Percentiles rank a stretch among this genome's conserved stretches.
phyloP scores from a whole-genome alignment of 2,329 filamentous ascomycete species.

The Tolypocladium tundrense region DNA sequence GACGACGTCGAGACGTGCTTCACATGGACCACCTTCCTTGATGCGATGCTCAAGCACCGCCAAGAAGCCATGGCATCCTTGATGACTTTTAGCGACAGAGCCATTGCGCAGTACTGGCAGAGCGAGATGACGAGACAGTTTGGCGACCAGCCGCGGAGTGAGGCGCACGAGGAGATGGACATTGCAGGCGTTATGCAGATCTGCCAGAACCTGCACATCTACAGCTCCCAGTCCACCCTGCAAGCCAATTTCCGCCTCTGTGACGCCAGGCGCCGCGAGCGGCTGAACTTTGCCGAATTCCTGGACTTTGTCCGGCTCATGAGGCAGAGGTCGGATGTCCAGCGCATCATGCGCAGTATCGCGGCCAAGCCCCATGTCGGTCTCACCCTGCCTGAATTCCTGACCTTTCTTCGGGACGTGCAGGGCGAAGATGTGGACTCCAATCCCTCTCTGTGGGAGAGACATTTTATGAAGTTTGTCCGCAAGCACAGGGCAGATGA shows the following conservation, averaged over 20 bases:
- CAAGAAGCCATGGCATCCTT: slow-evolving; percentile 86
- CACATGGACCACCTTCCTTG: slow-evolving; percentile 75
- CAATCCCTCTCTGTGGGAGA: slow-evolving; percentile 57
- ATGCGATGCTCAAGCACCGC: slow-evolving; percentile 74
- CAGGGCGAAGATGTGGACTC: slow-evolving; percentile 69
- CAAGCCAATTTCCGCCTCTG: slow-evolving; percentile 64
- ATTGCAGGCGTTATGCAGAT: slow-evolving; percentile 70
- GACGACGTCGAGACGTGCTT: slow-evolving; percentile 60
- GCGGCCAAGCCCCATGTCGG: slow-evolving; percentile 49
- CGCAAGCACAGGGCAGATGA: slow-evolving; percentile 45
- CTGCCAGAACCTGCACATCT: slow-evolving; percentile 85
- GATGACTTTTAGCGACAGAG: slow-evolving; percentile 74
- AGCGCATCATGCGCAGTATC: slow-evolving; percentile 57
- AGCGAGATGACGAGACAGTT: slow-evolving; percentile 68
- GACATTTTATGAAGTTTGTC: slow-evolving; percentile 60
- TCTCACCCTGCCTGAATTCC: slow-evolving; percentile 63
- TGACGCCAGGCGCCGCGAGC: slow-evolving; percentile 52
- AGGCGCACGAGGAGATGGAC: slow-evolving; percentile 62
- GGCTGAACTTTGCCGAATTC: slow-evolving; percentile 72
- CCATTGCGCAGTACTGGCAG: slow-evolving; percentile 76
- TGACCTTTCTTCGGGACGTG: slow-evolving; percentile 59
- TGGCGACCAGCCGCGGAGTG: slow-evolving; percentile 35
- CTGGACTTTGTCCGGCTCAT: slow-evolving; percentile 72
- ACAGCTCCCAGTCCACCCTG: slow-evolving; percentile 68
- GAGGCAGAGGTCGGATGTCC: slow-evolving; percentile 76